A percentile compares a stretch with the other conserved stretches of the same genome.
Conservation (phyloP, 2,329 filamentous ascomycete species). For the Claviceps pusilla region DNA sequence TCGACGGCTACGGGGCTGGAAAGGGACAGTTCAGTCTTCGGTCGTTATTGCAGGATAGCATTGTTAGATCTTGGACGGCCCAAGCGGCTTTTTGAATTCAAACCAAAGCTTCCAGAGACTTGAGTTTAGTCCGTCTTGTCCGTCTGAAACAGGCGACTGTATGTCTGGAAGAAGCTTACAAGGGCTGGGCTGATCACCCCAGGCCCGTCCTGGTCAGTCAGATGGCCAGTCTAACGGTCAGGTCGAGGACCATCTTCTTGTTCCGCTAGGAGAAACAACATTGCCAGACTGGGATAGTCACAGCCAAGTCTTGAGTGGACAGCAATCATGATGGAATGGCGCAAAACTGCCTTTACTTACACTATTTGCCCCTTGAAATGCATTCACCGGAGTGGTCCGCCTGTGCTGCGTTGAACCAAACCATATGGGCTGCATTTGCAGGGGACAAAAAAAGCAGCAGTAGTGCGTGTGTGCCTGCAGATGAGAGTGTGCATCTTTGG, state of each 20-base stretch:
- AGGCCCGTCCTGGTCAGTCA: constrained; percentile 1
- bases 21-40: constrained; percentile 1
- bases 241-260: constrained; percentile 2
- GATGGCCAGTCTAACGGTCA: neutral
- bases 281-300: constrained; percentile 3
- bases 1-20: constrained; percentile 1
- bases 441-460: neutral
- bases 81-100: constrained; percentile 7
- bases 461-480: neutral
- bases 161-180: neutral
- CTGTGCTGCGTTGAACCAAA: neutral
- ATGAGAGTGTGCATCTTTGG: neutral
- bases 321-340: neutral
- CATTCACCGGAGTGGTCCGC: neutral
- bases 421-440: neutral
- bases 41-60: constrained; percentile 2
- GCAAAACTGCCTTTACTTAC: neutral
- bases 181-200: constrained; percentile 1
- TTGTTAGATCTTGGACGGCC: constrained; percentile 9
- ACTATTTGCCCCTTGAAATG: neutral
- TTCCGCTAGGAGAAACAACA: neutral
- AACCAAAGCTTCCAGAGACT: constrained; percentile 5
- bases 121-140: constrained; percentile 7
- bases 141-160: neutral
- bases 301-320: neutral